phyloP scores from a whole-genome alignment of 116 monocot genomes.

The Phalaenopsis hybrid region DNA sequence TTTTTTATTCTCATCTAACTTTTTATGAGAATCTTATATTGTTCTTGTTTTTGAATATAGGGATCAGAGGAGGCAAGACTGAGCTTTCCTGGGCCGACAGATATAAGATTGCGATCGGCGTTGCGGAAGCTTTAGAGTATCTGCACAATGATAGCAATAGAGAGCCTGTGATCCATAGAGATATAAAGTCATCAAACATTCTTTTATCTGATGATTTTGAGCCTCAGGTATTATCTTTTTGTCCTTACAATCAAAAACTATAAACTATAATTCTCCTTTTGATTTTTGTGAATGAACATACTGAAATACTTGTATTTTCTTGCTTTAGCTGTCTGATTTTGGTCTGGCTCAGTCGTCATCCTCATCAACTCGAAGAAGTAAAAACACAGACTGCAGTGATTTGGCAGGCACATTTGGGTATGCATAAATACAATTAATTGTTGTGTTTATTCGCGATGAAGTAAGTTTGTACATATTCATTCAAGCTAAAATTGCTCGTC shows the following conservation, averaged over 20 bases:
- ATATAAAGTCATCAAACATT: constrained; percentile 86
- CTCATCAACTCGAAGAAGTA: constrained; percentile 16
- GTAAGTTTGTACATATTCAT: neutral
- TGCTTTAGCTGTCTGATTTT: constrained; percentile 64
- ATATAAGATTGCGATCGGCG: constrained; percentile 58
- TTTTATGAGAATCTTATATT: neutral
- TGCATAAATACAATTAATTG: constrained; percentile 6
- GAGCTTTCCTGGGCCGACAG: constrained; percentile 57
- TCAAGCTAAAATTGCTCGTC: neutral
- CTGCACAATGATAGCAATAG: constrained; percentile 33
- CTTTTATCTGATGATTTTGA: constrained; percentile 59
- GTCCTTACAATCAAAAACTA: neutral
- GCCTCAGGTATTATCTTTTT: constrained; percentile 32
- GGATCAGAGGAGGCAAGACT: constrained; percentile 12
- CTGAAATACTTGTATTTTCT: neutral
- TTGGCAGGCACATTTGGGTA: constrained; percentile 84
- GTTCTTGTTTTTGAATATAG: neutral
- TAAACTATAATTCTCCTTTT: neutral
- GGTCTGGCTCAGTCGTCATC: constrained; percentile 62
- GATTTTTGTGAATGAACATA: neutral
- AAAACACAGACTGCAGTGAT: constrained; percentile 34
- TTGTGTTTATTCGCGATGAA: neutral
- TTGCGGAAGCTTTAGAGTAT: constrained; percentile 61
- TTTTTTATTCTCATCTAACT: neutral
- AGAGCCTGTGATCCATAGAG: constrained; percentile 61